These are phyloP conservation scores for Claviceps humidiphila DNA, from an alignment of 2,329 filamentous ascomycete species.

Conservation along the genomic window DNA sequence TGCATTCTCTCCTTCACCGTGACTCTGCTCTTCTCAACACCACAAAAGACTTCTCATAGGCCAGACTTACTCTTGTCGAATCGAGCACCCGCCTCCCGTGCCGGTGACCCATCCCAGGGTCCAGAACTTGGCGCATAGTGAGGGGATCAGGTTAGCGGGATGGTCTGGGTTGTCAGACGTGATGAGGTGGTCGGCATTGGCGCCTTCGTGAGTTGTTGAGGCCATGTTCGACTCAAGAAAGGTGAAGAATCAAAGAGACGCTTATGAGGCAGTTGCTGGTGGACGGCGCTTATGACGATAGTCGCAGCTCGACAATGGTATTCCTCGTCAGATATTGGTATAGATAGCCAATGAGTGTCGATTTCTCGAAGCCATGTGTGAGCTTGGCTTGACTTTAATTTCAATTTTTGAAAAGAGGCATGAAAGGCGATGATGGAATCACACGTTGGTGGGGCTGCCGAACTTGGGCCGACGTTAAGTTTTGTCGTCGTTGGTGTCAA, in stretches of 20 bases:
- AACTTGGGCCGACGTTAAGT: conserved; percentile 1
- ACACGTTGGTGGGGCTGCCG: conserved; percentile 2
- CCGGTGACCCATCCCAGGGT: conserved; percentile 87
- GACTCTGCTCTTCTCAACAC: background rate
- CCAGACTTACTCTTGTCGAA: conserved; percentile 44
- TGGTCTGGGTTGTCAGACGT: conserved; percentile 60
- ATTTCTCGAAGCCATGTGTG: background rate
- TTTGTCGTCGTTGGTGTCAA: background rate
- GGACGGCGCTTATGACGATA: too few relatives aligned
- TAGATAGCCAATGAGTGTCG: too few relatives aligned
- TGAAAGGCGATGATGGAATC: background rate
- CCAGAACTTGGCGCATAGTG: conserved; percentile 92
- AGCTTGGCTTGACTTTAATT: background rate
- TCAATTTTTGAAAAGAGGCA: background rate
- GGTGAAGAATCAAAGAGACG: background rate
- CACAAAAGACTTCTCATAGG: background rate
- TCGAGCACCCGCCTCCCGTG: conserved; percentile 70
- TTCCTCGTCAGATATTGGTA: too few relatives aligned
- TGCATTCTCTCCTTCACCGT: background rate
- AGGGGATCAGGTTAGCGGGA: conserved; percentile 88
- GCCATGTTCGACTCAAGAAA: background rate
- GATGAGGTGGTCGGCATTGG: conserved; percentile 37
- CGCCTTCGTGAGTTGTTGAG: background rate
- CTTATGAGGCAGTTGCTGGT: too few relatives aligned
- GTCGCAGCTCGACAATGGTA: too few relatives aligned